Conservation (phyloP, 805 yeast genomes). For the Komagataella phaffii region DNA sequence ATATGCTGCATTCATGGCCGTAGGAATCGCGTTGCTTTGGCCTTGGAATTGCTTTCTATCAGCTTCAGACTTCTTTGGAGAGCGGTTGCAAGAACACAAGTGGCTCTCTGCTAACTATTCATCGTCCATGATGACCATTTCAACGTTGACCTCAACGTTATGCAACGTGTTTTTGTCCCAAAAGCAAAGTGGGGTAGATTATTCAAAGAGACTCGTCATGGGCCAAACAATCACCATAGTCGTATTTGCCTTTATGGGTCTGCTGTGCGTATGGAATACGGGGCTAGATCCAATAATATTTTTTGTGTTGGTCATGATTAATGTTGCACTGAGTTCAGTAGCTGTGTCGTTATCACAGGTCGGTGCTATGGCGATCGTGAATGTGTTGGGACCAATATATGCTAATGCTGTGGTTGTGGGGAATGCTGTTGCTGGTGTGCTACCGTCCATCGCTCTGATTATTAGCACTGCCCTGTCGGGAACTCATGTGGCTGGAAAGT, state of each 20-base stretch:
- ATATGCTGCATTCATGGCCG: constrained; percentile 47
- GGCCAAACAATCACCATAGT: constrained; percentile 49
- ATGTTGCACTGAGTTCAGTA: constrained; percentile 52
- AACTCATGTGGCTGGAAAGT: not conserved
- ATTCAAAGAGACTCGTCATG: constrained; percentile 35
- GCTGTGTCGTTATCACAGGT: constrained; percentile 82
- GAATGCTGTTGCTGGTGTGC: constrained; percentile 86
- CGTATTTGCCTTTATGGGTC: constrained; percentile 45
- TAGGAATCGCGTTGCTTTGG: constrained; percentile 81
- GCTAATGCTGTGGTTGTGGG: constrained; percentile 93
- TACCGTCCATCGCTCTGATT: constrained; percentile 67
- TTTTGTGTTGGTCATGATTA: constrained; percentile 42
- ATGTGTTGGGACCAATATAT: constrained; percentile 58
- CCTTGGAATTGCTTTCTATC: constrained; percentile 93
- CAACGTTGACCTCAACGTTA: constrained; percentile 54
- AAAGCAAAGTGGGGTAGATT: constrained; percentile 48
- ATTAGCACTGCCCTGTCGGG: constrained; percentile 19
- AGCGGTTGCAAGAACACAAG: constrained; percentile 40
- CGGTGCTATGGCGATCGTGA: constrained; percentile 80
- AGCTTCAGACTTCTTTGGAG: constrained; percentile 70
- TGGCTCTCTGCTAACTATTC: constrained; percentile 46
- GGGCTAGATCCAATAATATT: constrained; percentile 25
- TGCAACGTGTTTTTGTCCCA: constrained; percentile 52
- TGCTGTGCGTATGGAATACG: constrained; percentile 24
- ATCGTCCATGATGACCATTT: constrained; percentile 79